A percentile compares a stretch with the other conserved stretches of the same genome.
These are phyloP conservation scores for Linnemannia elongata DNA, from an alignment of 192 early-diverging fungal genomes.

Conservation along the genomic window DNA sequence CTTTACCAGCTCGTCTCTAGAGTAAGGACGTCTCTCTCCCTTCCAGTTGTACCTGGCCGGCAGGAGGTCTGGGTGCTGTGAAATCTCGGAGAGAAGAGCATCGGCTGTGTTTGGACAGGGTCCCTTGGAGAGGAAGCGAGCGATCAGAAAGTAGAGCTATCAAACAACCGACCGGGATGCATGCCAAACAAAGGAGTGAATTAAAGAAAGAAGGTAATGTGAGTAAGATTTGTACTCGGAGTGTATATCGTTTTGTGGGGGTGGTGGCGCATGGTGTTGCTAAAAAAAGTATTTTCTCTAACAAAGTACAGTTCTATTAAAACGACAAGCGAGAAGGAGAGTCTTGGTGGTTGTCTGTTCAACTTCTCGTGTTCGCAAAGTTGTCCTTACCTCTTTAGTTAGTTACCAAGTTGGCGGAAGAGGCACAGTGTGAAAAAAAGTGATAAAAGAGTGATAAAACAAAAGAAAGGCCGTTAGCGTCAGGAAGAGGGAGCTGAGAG, in stretches of 20 bases:
- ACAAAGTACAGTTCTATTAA: not conserved
- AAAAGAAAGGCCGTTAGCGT: not conserved
- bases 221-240: slow-evolving; percentile 7
- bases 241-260: not conserved
- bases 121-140: slow-evolving; percentile 73
- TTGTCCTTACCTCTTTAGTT: slow-evolving; percentile 22
- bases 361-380: not conserved
- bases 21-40: slow-evolving; percentile 66
- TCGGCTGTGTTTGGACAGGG: slow-evolving; percentile 67
- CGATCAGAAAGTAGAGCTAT: slow-evolving; percentile 81
- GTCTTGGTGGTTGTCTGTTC: not conserved
- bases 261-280: not conserved
- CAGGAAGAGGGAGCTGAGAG: not conserved
- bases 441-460: not conserved
- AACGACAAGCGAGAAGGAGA: slow-evolving; percentile 5
- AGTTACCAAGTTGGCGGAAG: not conserved
- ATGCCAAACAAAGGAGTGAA: not conserved
- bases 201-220: slow-evolving; percentile 3
- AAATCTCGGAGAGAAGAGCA: slow-evolving; percentile 64
- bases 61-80: slow-evolving; percentile 64
- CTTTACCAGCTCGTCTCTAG: slow-evolving; percentile 71
- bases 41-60: slow-evolving; percentile 81
- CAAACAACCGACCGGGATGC: slow-evolving; percentile 20
- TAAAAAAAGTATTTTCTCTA: not conserved
- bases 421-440: not conserved